Base-by-base conservation (phyloP, 2,329 filamentous ascomycete genomes). In the Calcarisporium arbuscula region DNA sequence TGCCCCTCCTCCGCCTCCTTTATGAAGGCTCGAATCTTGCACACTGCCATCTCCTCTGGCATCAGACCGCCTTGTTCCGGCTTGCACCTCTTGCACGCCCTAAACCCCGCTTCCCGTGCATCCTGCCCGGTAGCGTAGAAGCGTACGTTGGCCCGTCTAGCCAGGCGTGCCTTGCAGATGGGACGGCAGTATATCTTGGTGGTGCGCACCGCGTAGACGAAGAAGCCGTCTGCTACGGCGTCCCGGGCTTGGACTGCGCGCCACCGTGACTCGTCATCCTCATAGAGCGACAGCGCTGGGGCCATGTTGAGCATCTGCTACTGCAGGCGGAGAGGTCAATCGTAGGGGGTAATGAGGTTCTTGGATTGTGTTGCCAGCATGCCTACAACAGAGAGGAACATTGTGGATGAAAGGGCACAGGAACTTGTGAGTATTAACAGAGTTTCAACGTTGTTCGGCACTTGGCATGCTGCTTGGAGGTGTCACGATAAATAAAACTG, bases 121-220 rank as follows among this genome's bases (percentile, higher is more conserved):
- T 68, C 60, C 1, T 49, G 40, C 0, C 61, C 48, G 0, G 57
- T 63, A 12, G 64, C 50, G 53, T 67, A 77, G 54, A 79, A 82
- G 2, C 56, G 52, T 4, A 80, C 67, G 32, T 82, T 82, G 32
- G 73, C 69, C 29, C 76, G 67, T 3, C 76, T 67, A 2, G 78
- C 74, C 10, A 80, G 67, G 0, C 77, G 67, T 3, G 74, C 73
- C 12, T 70, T 68, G 50, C 77, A 82, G 15, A 67, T 74, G 2
- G 77, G 75, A 2, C 76, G 67, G 51, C 77, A 81, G 55, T 76
- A 81, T 39, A 68, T 62, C 40, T 58, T 56, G n/a, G 65, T 68
- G 1, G 64, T 64, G 33, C 52, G 52, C 5, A 68, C 65, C 32
- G 44, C 64, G 46, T 67, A 68, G 30, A 68, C 53, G 34, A 68